phyloP scores from a whole-genome alignment of 2,329 filamentous ascomycete genomes.

The Apiospora sp. region DNA sequence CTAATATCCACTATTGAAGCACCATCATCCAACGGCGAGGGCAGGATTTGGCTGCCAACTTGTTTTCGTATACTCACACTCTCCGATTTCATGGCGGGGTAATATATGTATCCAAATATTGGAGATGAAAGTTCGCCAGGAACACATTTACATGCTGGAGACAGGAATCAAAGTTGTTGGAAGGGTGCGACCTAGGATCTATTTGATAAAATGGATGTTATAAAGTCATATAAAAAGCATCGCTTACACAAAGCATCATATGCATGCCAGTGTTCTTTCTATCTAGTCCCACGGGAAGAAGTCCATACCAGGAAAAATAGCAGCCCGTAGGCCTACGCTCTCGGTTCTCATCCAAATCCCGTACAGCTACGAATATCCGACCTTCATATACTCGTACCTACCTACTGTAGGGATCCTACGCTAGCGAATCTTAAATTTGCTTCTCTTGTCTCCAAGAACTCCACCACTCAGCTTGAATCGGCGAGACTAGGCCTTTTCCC shows the following conservation, averaged over 20 bases:
- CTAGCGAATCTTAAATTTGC: neutral
- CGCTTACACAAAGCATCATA: constrained; percentile 16
- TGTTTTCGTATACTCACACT: neutral
- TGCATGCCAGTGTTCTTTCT: neutral
- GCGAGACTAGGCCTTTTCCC: constrained; percentile 32
- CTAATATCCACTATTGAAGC: neutral
- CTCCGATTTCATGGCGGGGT: neutral
- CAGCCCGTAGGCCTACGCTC: neutral
- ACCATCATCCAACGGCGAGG: no score
- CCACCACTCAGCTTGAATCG: neutral
- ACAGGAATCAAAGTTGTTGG: neutral
- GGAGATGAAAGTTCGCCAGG: neutral
- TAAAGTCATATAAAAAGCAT: neutral
- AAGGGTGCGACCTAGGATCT: neutral
- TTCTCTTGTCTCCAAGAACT: neutral
- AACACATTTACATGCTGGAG: neutral
- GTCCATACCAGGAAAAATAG: neutral
- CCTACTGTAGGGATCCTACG: neutral
- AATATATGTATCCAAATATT: neutral
- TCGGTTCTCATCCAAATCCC: neutral
- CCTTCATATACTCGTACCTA: constrained; percentile 7
- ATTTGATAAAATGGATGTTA: neutral
- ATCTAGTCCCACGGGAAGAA: neutral
- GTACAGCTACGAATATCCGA: neutral
- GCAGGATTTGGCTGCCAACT: neutral